Evolutionary conservation across 129 eudicot species (phyloP), one percentile per base, ranked within the genome.

Genomic region (Saposhnikovia divaricata): DNA sequence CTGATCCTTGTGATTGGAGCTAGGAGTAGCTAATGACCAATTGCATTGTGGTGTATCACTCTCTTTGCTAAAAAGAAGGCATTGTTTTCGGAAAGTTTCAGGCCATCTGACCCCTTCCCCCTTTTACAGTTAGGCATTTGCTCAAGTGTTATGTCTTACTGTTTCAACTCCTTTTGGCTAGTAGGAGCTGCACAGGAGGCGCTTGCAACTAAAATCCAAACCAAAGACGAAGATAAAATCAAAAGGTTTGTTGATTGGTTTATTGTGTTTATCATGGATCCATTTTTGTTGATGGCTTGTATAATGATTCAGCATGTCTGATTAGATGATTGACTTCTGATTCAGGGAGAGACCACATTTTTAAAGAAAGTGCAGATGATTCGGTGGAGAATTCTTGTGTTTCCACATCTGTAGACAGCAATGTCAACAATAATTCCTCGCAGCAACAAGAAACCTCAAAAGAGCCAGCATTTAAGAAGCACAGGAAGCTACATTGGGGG

Each of bases 101-200:
- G 51, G 25, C 1, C 9, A 11, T 34, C 37, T 2, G 43, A 40
- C 37, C 37, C 37, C 37, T 3, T 9, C 15, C 25, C 23, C 15
- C 9, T 73, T 23, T n/a, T 43, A n/a, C 9, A 0, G 21, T 40
- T 72, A 43, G 75, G 21, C 37, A 19, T 7, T 68, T 18, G 48
- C 8, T 44, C 27, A 16, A 14, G 46, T 50, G 46, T 50, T 40
- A 18, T 61, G 27, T 25, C 12, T 48, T 14, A 14, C 45, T 61
- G 46, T 46, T 28, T 65, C 9, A 27, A 18, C 66, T 10, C 65
- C 55, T 77, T 47, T 74, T 71, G 59, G 48, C 8, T n/a, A 28
- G 27, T 79, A 93, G 98, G 98, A 91, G 89, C 82, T 93, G 89
- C 98, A 83, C 76, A 88, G 83, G 75, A 89, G 98, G 82, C 95